Base-by-base conservation (phyloP, 345 rosid genomes). In the Cardamine resedifolia region DNA sequence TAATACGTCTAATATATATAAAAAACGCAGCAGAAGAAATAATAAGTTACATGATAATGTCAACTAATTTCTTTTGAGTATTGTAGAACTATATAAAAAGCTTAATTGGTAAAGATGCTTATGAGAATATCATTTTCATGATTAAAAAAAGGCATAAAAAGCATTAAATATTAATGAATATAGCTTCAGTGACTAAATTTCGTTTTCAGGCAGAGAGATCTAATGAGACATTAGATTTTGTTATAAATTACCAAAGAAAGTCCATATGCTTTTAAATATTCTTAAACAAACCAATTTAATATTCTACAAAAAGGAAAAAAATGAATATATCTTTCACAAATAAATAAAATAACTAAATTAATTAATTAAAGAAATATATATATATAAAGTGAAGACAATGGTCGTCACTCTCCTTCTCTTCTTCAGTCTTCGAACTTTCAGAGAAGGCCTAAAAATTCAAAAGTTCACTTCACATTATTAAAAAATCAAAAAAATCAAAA, bases 401-500 rank as follows among this genome's bases (percentile, higher is more conserved):
- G 70, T 75, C 75, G 14, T 75, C 70, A 65, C 38, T 64, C 57
- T 68, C 34, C 53, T 36, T 12, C 49, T 49, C 68, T 53, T 61
- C 65, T 69, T 63, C 70, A 64, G 72, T 64, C 62, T 58, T 64
- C 62, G 36, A 56, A 64, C 66, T 64, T 76, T 71, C 57, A 71
- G 67, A 77, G 72, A 57, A 56, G 52, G 57, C 56, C 45, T 69
- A 0, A 16, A 49, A 70, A 47, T 67, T 70, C 76, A 64, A 77
- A 71, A 48, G 55, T 64, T 38, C 30, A 66, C 23, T 65, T 75
- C 64, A 34, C 45, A 55, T 30, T 34, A 21, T 5, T 4, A 4
- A 43, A 51, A 20, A 36, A 11, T 2, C 8, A 19, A 6, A 10
- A 3, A 58, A 21, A 38, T 1, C 20, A 41, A 38, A 38, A 68